Evolutionary conservation across 148 eudicot genomes (phyloP).

Genomic region (Vaccinium vitisidaea): DNA sequence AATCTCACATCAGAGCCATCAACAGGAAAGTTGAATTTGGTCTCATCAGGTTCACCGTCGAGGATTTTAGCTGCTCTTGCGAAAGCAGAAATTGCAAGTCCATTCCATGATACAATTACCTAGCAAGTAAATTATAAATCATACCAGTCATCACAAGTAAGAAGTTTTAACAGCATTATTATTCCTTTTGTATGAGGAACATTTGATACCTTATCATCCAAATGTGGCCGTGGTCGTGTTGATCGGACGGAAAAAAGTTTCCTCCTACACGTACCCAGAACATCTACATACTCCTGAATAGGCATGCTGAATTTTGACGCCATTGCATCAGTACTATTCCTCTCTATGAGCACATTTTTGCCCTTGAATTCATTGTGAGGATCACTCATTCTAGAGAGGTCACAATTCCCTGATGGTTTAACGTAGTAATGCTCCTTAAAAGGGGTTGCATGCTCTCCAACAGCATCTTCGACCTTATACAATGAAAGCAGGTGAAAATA

Average conservation of each 20-base stretch:
- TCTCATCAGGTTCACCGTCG: slow-evolving; percentile 60
- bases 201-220: slow-evolving; percentile 79
- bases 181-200: background rate
- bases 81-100: slow-evolving; percentile 84
- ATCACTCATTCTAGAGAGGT: slow-evolving; percentile 82
- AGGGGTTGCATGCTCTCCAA: slow-evolving; percentile 66
- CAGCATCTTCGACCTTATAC: slow-evolving; percentile 62
- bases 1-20: slow-evolving; percentile 65
- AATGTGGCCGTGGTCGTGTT: slow-evolving; percentile 71
- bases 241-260: slow-evolving; percentile 75
- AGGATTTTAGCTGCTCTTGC: slow-evolving; percentile 91
- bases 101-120: slow-evolving; percentile 99
- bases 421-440: slow-evolving; percentile 88
- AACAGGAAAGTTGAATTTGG: slow-evolving; percentile 68
- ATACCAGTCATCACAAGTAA: slow-evolving; percentile 14
- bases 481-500: slow-evolving; percentile 9
- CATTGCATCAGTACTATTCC: slow-evolving; percentile 65
- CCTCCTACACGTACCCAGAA: slow-evolving; percentile 54
- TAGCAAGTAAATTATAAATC: slow-evolving; percentile 23
- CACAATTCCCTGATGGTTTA: slow-evolving; percentile 82
- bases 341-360: slow-evolving; percentile 86
- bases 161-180: background rate
- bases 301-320: slow-evolving; percentile 62
- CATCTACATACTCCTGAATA: slow-evolving; percentile 53
- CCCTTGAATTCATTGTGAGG: slow-evolving; percentile 87